phyloP scores from a whole-genome alignment of 805 yeast species.

The Pichia cephalocereana region DNA sequence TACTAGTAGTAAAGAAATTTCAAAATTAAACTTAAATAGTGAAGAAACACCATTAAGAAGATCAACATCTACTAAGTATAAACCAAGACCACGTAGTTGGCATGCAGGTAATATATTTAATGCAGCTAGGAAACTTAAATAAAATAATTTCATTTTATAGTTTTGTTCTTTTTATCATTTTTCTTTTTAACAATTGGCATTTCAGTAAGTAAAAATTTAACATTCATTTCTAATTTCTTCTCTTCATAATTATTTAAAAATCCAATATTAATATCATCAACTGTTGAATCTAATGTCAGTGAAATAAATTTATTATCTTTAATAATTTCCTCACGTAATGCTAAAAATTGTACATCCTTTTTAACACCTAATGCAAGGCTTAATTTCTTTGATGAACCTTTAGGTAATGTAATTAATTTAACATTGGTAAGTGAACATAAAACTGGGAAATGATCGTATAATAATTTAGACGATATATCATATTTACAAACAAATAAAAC shows the following conservation, averaged over 20 bases:
- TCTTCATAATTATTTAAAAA: conserved; percentile 13
- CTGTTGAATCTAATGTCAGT: conserved; percentile 11
- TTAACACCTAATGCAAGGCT: conserved; percentile 11
- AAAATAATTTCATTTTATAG: not conserved
- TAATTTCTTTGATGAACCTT: conserved; percentile 24
- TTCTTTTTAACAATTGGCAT: conserved; percentile 32
- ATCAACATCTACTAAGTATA: not conserved
- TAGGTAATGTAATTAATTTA: conserved; percentile 54
- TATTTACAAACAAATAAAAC: conserved; percentile 51
- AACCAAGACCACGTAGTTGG: conserved; percentile 8
- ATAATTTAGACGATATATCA: conserved; percentile 32
- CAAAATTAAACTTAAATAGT: not conserved
- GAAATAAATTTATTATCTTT: conserved; percentile 9
- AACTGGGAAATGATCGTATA: conserved; percentile 51
- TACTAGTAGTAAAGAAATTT: not conserved
- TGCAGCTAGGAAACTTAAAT: conserved; percentile 5
- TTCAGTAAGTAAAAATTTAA: conserved; percentile 36
- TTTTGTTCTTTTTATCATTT: not conserved
- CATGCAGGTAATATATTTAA: conserved; percentile 5
- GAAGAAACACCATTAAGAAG: conserved; percentile 1
- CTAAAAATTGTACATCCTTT: conserved; percentile 7
- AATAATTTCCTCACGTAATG: conserved; percentile 11
- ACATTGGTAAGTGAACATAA: conserved; percentile 43
- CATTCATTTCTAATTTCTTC: conserved; percentile 17
- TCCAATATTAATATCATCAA: conserved; percentile 19